Evolutionary conservation across 768 basidiomycete genomes (phyloP).

Genomic region (Pleurotus eryngii): DNA sequence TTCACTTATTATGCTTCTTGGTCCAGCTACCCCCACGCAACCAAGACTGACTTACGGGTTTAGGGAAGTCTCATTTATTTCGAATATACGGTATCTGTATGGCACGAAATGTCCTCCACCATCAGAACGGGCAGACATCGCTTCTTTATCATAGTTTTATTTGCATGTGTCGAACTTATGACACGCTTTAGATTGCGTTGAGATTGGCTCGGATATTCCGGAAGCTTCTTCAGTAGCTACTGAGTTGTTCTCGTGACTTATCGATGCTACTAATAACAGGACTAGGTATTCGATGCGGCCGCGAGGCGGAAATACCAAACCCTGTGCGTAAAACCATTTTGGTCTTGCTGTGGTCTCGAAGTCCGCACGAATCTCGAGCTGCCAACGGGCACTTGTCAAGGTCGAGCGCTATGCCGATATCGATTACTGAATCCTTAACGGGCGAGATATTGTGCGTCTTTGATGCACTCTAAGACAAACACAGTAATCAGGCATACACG

Average conservation of each 20-base stretch:
- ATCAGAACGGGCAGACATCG: not conserved
- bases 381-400: not conserved
- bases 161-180: not conserved
- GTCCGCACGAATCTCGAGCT: not conserved
- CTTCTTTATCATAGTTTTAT: not conserved
- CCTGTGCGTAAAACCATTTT: not conserved
- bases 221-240: not conserved
- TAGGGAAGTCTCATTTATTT: not conserved
- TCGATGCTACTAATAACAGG: not conserved
- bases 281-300: not conserved
- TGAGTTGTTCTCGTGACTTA: not conserved
- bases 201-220: constrained; percentile 6
- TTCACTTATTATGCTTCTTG: not conserved
- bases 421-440: not conserved
- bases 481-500: not conserved
- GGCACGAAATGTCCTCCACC: not conserved
- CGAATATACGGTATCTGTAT: not conserved
- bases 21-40: not conserved
- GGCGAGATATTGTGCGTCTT: not conserved
- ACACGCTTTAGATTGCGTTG: not conserved
- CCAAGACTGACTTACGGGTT: not conserved
- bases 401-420: not conserved
- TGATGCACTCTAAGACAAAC: not conserved
- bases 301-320: not conserved
- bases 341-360: not conserved